Percentiles rank a stretch among this genome's conserved stretches.
phyloP scores from a whole-genome alignment of 805 yeast species.

The Kazachstania taianensis region DNA sequence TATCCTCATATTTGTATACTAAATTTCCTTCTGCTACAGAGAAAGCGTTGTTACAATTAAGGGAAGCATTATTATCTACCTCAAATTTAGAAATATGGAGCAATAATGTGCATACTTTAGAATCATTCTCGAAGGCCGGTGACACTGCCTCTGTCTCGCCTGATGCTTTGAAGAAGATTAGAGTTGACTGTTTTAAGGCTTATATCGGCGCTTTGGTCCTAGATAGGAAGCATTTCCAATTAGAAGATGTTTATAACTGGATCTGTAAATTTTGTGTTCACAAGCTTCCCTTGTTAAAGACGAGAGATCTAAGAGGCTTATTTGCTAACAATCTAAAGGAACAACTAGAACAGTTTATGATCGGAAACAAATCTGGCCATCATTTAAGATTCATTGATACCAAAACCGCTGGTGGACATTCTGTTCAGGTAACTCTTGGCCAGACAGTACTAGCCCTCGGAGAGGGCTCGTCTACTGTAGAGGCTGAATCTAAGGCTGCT shows the following conservation, averaged over 20 bases:
- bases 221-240: slow-evolving; percentile 30
- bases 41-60: slow-evolving; percentile 41
- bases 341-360: slow-evolving; percentile 51
- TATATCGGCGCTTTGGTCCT: slow-evolving; percentile 66
- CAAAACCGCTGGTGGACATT: slow-evolving; percentile 29
- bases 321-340: slow-evolving; percentile 56
- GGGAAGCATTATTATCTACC: neutral
- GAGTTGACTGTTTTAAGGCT: slow-evolving; percentile 78
- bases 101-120: neutral
- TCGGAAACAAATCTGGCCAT: slow-evolving; percentile 23
- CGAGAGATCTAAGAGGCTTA: slow-evolving; percentile 10
- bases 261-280: slow-evolving; percentile 32
- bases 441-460: slow-evolving; percentile 55
- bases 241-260: slow-evolving; percentile 41
- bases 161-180: slow-evolving; percentile 18
- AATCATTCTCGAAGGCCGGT: too few species aligned
- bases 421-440: slow-evolving; percentile 47
- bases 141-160: neutral
- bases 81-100: neutral
- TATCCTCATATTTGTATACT: slow-evolving; percentile 49
- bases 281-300: slow-evolving; percentile 1
- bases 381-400: slow-evolving; percentile 3
- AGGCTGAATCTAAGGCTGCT: slow-evolving; percentile 75
- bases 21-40: slow-evolving; percentile 57
- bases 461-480: slow-evolving; percentile 46